Conservation (phyloP, 2,329 filamentous ascomycete genomes). For the Domatiomyces catenatus region DNA sequence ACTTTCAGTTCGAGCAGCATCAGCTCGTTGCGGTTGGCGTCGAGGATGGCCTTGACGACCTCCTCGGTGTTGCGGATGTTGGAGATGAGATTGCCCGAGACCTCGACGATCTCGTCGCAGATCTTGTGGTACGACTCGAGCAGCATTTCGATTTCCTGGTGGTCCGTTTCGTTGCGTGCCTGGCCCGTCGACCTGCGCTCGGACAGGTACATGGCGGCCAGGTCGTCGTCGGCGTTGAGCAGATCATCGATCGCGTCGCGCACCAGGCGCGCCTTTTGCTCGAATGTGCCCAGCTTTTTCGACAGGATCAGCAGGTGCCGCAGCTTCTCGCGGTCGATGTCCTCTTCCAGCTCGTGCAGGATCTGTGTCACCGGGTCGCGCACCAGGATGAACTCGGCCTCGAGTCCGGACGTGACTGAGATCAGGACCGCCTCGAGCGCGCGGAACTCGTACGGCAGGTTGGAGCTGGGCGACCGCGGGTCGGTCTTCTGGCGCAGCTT, state of each 20-base stretch:
- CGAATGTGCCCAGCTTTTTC: slow-evolving; percentile 90
- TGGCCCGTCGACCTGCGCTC: slow-evolving; percentile 62
- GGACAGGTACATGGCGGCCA: slow-evolving; percentile 87
- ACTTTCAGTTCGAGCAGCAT: slow-evolving; percentile 97
- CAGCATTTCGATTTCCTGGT: slow-evolving; percentile 93
- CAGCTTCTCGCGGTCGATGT: slow-evolving; percentile 89
- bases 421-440: slow-evolving; percentile 90
- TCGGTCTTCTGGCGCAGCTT: slow-evolving; percentile 63
- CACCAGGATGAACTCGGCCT: slow-evolving; percentile 88
- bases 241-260: slow-evolving; percentile 90
- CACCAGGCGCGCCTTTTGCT: slow-evolving; percentile 89
- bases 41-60: slow-evolving; percentile 91
- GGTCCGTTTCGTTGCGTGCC: slow-evolving; percentile 62
- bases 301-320: slow-evolving; percentile 81
- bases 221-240: slow-evolving; percentile 87
- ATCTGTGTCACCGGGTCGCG: slow-evolving; percentile 83
- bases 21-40: slow-evolving; percentile 93
- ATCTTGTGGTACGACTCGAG: slow-evolving; percentile 96
- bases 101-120: slow-evolving; percentile 93
- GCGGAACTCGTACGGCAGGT: slow-evolving; percentile 83
- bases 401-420: slow-evolving; percentile 78
- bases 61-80: slow-evolving; percentile 97
- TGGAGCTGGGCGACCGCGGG: slow-evolving; percentile 20
- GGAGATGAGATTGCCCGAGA: slow-evolving; percentile 79
- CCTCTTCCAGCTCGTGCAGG: slow-evolving; percentile 79